phyloP scores from a whole-genome alignment of 75 land plant genomes.

The Chamaecyparis obtusa region DNA sequence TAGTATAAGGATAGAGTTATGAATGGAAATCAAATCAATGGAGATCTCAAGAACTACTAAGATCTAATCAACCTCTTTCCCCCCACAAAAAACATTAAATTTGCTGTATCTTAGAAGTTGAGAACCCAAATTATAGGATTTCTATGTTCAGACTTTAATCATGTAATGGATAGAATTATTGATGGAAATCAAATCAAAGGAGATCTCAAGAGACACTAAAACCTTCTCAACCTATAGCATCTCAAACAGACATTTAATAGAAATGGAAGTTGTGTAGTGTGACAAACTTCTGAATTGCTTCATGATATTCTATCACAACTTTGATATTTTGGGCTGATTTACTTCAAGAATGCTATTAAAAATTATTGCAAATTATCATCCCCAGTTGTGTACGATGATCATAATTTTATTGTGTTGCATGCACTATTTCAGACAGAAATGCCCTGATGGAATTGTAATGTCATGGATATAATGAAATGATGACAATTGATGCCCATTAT shows the following conservation, averaged over 20 bases:
- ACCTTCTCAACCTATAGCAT: too few relatives aligned
- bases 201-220: too few relatives aligned
- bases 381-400: neutral
- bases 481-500: neutral
- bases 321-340: neutral
- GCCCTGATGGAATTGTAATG: neutral
- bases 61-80: neutral
- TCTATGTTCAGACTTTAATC: too few relatives aligned
- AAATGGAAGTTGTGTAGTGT: neutral
- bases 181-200: too few relatives aligned
- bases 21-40: neutral
- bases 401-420: neutral
- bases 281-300: neutral
- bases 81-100: too few relatives aligned
- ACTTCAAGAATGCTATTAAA: neutral
- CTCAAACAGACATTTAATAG: neutral
- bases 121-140: too few relatives aligned
- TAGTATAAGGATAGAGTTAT: neutral
- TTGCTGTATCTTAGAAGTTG: too few relatives aligned
- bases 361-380: neutral
- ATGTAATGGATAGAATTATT: too few relatives aligned
- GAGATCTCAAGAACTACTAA: conserved; percentile 1
- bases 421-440: neutral
- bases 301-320: neutral
- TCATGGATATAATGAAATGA: neutral